Percentiles rank a stretch among this genome's conserved stretches.
phyloP scores from a whole-genome alignment of 345 rosid genomes.

The Passiflora organensis region DNA sequence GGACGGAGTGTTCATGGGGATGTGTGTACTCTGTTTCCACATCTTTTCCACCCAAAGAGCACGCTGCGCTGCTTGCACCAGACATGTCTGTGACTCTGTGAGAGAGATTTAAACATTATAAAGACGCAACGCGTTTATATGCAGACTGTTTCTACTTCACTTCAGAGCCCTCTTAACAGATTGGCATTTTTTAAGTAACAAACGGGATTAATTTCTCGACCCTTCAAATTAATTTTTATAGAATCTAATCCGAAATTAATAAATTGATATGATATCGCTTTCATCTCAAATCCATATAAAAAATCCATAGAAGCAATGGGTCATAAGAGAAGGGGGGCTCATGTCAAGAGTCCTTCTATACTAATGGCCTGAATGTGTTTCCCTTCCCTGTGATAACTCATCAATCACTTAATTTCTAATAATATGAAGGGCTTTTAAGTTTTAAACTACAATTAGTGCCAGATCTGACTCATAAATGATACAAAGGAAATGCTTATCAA shows the following conservation, averaged over 20 bases:
- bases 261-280: no score
- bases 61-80: conserved; percentile 38
- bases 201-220: not conserved
- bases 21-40: conserved; percentile 23
- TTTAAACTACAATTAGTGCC: not conserved
- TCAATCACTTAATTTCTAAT: no score
- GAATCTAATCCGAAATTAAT: no score
- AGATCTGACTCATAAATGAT: conserved; percentile 9
- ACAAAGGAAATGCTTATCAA: not conserved
- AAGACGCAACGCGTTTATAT: not conserved
- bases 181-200: not conserved
- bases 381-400: no score
- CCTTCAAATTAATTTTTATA: no score
- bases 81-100: not conserved
- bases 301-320: no score
- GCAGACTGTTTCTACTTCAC: not conserved
- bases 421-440: not conserved
- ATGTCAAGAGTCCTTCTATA: no score
- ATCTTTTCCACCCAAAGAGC: conserved; percentile 18
- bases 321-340: no score
- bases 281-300: no score
- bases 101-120: no score
- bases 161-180: not conserved
- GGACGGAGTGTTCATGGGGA: conserved; percentile 17
- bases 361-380: no score